Conservation (phyloP, 306 rosid genomes). For the Cicer pinnatifidum region DNA sequence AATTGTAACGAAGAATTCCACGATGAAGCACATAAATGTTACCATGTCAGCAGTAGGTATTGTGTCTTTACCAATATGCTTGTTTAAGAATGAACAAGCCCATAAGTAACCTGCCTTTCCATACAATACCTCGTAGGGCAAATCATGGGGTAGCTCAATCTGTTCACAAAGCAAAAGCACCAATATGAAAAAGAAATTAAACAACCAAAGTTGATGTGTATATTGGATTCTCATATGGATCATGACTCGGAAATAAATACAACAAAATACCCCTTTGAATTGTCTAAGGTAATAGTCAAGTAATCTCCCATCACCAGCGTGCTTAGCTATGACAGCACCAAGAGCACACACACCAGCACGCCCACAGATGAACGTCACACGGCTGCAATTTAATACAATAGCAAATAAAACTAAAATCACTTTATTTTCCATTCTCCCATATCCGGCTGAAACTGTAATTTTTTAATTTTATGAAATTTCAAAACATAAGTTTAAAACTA, state of each 20-base stretch:
- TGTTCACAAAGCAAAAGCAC: constrained; percentile 46
- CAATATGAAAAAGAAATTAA: constrained; percentile 3
- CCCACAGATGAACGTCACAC: constrained; percentile 75
- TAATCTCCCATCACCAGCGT: constrained; percentile 60
- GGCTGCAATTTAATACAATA: constrained; percentile 55
- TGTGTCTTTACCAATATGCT: constrained; percentile 63
- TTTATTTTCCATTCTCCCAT: not conserved
- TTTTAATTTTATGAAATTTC: constrained; percentile 14
- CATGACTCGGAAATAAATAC: constrained; percentile 11
- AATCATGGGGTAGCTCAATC: constrained; percentile 68
- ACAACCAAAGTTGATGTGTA: constrained; percentile 1
- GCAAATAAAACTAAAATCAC: constrained; percentile 13
- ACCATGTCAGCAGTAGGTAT: constrained; percentile 58
- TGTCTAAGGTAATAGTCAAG: constrained; percentile 59
- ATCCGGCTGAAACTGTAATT: not conserved
- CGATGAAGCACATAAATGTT: constrained; percentile 33
- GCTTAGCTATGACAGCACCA: constrained; percentile 83
- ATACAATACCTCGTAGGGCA: constrained; percentile 75
- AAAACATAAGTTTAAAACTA: not conserved
- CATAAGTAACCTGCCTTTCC: constrained; percentile 82
- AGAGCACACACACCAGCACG: constrained; percentile 80
- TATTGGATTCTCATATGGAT: constrained; percentile 26
- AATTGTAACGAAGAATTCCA: constrained; percentile 26
- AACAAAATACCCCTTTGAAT: constrained; percentile 60
- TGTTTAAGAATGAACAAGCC: constrained; percentile 83